Evolutionary conservation across 345 rosid genomes (phyloP), one percentile per base, ranked within the genome.

Genomic region (Linum usitatissimum): DNA sequence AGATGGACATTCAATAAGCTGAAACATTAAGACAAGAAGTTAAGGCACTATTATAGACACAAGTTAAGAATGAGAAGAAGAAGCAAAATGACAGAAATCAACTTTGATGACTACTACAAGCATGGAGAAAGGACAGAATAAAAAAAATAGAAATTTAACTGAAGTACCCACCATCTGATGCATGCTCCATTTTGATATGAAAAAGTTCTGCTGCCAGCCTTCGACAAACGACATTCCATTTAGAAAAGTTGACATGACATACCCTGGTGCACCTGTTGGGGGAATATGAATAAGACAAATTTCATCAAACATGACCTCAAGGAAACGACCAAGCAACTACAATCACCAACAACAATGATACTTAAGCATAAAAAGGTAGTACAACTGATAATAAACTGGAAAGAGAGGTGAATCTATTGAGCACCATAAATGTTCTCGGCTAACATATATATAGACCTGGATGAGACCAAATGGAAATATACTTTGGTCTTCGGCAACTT

Each of bases 101-200:
- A 45, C 14, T 45, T 45, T 3, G 15, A 10, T 10, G 3, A 45
- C 51, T 15, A 55, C 18, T 55, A 55, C 0, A 54, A 19, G 18
- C 28, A 55, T 28, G 30, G 30, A 18, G 12, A 45, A 45, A 45
- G 10, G 51, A 6, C 10, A 45, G 10, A 45, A 45, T 4, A 45
- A 45, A 10, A 10, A 45, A 15, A 13, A 45, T 10, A 45, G 17
- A 15, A 42, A 10, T 45, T 12, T 10, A 45, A 15, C 3, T 45
- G 51, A 53, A 30, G 38, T 9, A 34, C 79, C 39, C 77, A 89
- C 98, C 93, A 92, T 74, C 69, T 87, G 98, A 80, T 92, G 98
- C 98, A 92, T 89, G 82, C 93, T 92, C 97, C 98, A 92, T 63
- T 89, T 92, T 36, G 98, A 92, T 73, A 92, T 85, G 74, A 92